Evolutionary conservation across 495 filamentous ascomycete species (phyloP).

Genomic region (Aspergillus mulundensis): DNA sequence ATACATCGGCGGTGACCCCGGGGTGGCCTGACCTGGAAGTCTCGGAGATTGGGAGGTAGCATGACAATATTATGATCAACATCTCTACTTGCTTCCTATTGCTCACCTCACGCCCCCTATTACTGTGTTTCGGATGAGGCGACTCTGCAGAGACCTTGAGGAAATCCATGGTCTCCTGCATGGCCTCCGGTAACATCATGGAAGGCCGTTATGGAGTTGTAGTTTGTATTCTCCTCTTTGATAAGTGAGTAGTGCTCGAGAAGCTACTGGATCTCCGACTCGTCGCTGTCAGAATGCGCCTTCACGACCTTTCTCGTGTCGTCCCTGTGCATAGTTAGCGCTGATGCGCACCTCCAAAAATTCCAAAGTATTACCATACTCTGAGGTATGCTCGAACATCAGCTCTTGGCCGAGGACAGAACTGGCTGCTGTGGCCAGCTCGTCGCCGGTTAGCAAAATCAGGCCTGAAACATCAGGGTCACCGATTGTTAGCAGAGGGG

Average conservation of each 20-base stretch:
- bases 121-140: constrained; percentile 42
- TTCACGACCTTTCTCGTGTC: constrained; percentile 45
- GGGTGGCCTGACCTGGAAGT: too few species aligned
- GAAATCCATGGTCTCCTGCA: constrained; percentile 49
- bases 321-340: constrained; percentile 19
- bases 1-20: too few species aligned
- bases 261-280: constrained; percentile 49
- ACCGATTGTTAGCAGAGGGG: too few species aligned
- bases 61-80: too few species aligned
- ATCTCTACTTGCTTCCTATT: too few species aligned
- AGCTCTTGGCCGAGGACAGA: constrained; percentile 45
- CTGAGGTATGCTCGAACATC: constrained; percentile 51
- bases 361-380: constrained; percentile 25
- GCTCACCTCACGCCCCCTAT: constrained; percentile 25
- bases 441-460: constrained; percentile 45
- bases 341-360: too few species aligned
- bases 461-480: constrained; percentile 52
- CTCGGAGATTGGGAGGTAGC: too few species aligned
- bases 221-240: constrained; percentile 57
- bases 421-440: constrained; percentile 48
- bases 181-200: constrained; percentile 49
- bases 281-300: constrained; percentile 39
- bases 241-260: constrained; percentile 58
- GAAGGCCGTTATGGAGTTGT: constrained; percentile 53
- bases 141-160: constrained; percentile 47